Conservation (phyloP, 495 filamentous ascomycete species). For the Penicillium roqueforti region DNA sequence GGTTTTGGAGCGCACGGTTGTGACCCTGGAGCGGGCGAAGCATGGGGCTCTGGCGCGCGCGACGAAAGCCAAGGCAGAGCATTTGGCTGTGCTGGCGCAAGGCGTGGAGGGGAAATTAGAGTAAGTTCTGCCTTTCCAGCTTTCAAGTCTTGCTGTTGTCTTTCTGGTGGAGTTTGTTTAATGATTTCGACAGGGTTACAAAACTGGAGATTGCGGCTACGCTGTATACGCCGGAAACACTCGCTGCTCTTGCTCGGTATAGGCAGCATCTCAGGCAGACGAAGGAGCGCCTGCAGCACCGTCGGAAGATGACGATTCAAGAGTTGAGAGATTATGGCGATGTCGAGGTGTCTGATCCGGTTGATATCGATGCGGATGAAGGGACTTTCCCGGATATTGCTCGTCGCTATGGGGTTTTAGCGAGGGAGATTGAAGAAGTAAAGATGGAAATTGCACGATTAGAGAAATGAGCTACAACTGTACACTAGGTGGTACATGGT, state of each 20-base stretch:
- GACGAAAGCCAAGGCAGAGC: slow-evolving; percentile 51
- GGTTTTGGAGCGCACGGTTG: slow-evolving; percentile 39
- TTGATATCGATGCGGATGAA: slow-evolving; percentile 12
- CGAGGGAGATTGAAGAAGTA: slow-evolving; percentile 50
- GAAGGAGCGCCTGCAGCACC: slow-evolving; percentile 45
- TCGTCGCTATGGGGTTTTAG: slow-evolving; percentile 54
- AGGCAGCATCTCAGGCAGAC: slow-evolving; percentile 49
- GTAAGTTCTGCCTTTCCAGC: slow-evolving; percentile 17
- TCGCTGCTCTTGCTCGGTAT: slow-evolving; percentile 55
- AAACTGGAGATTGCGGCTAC: slow-evolving; percentile 38
- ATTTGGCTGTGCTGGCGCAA: slow-evolving; percentile 56
- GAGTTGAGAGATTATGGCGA: slow-evolving; percentile 54
- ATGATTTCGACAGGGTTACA: slow-evolving; percentile 28
- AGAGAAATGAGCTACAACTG: slow-evolving; percentile 13
- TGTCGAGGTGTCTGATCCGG: slow-evolving; percentile 17
- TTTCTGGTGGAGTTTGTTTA: slow-evolving; percentile 5
- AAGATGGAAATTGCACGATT: slow-evolving; percentile 55
- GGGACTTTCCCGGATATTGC: slow-evolving; percentile 54
- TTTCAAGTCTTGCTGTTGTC: not conserved
- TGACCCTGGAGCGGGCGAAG: slow-evolving; percentile 54
- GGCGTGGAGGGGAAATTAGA: slow-evolving; percentile 50
- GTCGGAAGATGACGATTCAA: slow-evolving; percentile 36
- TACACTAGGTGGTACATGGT: not conserved
- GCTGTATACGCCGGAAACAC: slow-evolving; percentile 56
- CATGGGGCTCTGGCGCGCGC: slow-evolving; percentile 61